Evolutionary conservation across 2,329 filamentous ascomycete species (phyloP).

Genomic region (Epichloe amarillans): DNA sequence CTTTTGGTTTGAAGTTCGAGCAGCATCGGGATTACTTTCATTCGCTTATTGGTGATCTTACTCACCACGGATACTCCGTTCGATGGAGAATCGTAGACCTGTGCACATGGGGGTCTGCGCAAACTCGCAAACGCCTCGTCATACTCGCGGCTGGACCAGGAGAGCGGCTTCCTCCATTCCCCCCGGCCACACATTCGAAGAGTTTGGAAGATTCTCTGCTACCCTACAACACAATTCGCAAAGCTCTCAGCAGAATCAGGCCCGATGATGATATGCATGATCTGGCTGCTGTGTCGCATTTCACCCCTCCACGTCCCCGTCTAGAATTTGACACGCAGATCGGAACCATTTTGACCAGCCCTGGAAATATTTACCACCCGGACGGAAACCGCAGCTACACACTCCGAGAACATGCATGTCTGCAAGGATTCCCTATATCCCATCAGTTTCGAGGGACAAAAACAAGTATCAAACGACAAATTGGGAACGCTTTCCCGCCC

Average conservation of each 20-base stretch:
- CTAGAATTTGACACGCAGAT: slow-evolving; percentile 37
- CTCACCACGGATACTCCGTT: slow-evolving; percentile 52
- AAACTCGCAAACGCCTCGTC: slow-evolving; percentile 37
- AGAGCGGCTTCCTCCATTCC: slow-evolving; percentile 54
- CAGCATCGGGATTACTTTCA: slow-evolving; percentile 43
- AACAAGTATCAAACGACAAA: slow-evolving; percentile 42
- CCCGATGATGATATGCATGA: slow-evolving; percentile 27
- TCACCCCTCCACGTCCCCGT: slow-evolving; percentile 16
- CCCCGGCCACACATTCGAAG: slow-evolving; percentile 43
- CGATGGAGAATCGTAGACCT: slow-evolving; percentile 50
- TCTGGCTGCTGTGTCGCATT: slow-evolving; percentile 14
- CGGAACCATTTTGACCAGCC: slow-evolving; percentile 51
- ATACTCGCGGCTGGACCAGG: slow-evolving; percentile 53
- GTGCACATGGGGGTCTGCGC: slow-evolving; percentile 36
- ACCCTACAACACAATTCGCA: slow-evolving; percentile 30
- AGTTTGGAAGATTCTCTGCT: slow-evolving; percentile 21
- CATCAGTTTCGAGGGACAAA: slow-evolving; percentile 41
- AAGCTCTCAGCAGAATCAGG: slow-evolving; percentile 25
- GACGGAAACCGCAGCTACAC: slow-evolving; percentile 51
- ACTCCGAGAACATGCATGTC: slow-evolving; percentile 49
- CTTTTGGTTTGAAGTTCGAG: slow-evolving; percentile 48
- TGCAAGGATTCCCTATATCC: slow-evolving; percentile 54
- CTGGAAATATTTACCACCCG: slow-evolving; percentile 51
- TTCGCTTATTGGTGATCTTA: slow-evolving; percentile 49
- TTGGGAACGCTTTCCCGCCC: slow-evolving; percentile 70